Conservation (phyloP, 768 basidiomycete species). For the Trametes sanguinea region DNA sequence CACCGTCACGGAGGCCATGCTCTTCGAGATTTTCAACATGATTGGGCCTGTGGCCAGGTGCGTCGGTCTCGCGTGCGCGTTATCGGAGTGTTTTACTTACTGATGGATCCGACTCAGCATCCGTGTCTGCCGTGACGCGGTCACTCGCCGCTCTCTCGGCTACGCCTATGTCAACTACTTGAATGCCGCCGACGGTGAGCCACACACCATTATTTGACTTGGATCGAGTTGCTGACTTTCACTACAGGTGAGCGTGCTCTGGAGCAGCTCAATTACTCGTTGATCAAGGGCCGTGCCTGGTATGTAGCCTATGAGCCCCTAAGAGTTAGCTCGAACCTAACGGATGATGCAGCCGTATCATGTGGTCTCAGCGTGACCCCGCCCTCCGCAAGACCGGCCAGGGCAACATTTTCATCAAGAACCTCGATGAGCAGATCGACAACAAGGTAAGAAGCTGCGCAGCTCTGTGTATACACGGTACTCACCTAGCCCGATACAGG, state of each 20-base stretch:
- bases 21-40: constrained; percentile 99
- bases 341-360: constrained; percentile 77
- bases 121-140: constrained; percentile 99
- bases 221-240: constrained; percentile 10
- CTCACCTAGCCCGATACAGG: constrained; percentile 45
- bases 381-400: constrained; percentile 99
- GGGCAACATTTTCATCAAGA: constrained; percentile 99
- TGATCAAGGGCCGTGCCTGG: constrained; percentile 98
- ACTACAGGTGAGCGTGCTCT: constrained; percentile 89
- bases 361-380: constrained; percentile 99
- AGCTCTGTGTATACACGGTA: constrained; percentile 1
- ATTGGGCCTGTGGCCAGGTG: constrained; percentile 98
- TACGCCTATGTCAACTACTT: constrained; percentile 99
- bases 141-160: constrained; percentile 98
- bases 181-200: constrained; percentile 86
- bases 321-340: not conserved
- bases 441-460: constrained; percentile 69
- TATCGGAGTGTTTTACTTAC: constrained; percentile 11
- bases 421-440: constrained; percentile 94
- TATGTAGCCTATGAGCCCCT: constrained; percentile 30
- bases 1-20: constrained; percentile 98
- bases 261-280: constrained; percentile 98
- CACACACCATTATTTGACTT: constrained; percentile 18
- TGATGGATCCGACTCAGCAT: constrained; percentile 56
- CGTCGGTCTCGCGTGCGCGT: constrained; percentile 27